A percentile compares a stretch with the other conserved stretches of the same genome.
phyloP scores from a whole-genome alignment of 1,139 yeast species.

The Petasospora fabianii region DNA sequence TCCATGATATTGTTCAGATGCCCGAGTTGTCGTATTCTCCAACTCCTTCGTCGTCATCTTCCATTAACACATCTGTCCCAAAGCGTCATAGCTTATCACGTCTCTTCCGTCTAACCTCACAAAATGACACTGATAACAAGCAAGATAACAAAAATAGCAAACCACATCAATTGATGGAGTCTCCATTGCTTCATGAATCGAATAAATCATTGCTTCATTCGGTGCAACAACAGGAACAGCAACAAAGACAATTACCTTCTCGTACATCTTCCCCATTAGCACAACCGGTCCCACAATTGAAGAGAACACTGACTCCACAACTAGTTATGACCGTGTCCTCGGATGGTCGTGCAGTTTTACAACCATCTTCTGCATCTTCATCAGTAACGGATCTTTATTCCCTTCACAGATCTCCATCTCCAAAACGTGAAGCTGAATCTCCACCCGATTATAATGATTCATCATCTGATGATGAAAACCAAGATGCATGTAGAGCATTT shows the following conservation, averaged over 20 bases:
- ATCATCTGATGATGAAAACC: slow-evolving; percentile 15
- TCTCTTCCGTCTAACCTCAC: slow-evolving; percentile 15
- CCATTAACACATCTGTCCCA: background rate
- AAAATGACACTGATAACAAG: no score
- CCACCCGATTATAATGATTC: slow-evolving; percentile 10
- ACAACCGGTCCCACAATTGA: slow-evolving; percentile 15
- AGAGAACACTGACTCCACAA: slow-evolving; percentile 21
- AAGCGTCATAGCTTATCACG: slow-evolving; percentile 17
- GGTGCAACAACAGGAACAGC: no score
- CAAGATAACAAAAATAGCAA: no score
- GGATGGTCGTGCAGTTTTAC: slow-evolving; percentile 26
- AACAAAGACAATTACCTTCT: background rate
- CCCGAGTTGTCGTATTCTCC: slow-evolving; percentile 3
- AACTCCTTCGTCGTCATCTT: slow-evolving; percentile 3
- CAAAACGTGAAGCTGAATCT: slow-evolving; percentile 15
- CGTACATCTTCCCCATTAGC: slow-evolving; percentile 7
- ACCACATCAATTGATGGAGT: slow-evolving; percentile 9
- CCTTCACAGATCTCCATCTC: slow-evolving; percentile 15
- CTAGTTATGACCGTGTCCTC: slow-evolving; percentile 26
- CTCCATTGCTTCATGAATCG: no score
- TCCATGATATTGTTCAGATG: no score
- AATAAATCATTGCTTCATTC: no score
- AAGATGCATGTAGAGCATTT: slow-evolving; percentile 26
- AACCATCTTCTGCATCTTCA: slow-evolving; percentile 24
- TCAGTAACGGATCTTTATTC: slow-evolving; percentile 24